A percentile compares a stretch with the other conserved stretches of the same genome.
Conservation (phyloP, 139 green algal genomes). For the Chlorella ohadii region DNA sequence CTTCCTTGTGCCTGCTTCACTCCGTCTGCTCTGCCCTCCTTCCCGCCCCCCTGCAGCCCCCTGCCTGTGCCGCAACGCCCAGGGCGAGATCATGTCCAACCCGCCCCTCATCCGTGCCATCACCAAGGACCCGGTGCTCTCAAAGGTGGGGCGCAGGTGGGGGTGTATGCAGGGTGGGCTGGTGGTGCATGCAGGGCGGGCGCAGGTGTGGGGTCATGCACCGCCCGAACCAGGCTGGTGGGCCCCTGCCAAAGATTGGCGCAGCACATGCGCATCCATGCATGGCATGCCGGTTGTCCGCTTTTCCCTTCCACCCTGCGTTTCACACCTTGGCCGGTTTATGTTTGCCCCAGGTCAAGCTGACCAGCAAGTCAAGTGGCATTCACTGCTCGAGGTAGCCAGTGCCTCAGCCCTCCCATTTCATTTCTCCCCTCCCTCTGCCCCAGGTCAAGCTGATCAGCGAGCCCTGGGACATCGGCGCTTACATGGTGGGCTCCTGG, state of each 20-base stretch:
- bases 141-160: constrained; percentile 49
- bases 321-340: no score
- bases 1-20: not conserved
- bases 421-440: not conserved
- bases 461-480: constrained; percentile 93
- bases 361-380: no score
- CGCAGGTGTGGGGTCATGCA: no score
- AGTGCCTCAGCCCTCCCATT: not conserved
- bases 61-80: constrained; percentile 83
- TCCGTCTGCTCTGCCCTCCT: not conserved
- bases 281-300: no score
- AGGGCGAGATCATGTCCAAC: constrained; percentile 76
- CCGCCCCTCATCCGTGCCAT: constrained; percentile 90
- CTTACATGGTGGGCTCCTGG: constrained; percentile 92
- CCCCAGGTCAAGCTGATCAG: constrained; percentile 86
- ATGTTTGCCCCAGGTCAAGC: no score
- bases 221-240: no score
- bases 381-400: no score
- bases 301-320: no score
- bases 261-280: no score
- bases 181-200: no score
- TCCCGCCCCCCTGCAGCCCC: constrained; percentile 56
- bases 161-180: not conserved
- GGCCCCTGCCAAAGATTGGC: no score
- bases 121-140: constrained; percentile 84